Evolutionary conservation across 1,284 basidiomycete genomes (phyloP).

Genomic region (Psilocybe mexicana): DNA sequence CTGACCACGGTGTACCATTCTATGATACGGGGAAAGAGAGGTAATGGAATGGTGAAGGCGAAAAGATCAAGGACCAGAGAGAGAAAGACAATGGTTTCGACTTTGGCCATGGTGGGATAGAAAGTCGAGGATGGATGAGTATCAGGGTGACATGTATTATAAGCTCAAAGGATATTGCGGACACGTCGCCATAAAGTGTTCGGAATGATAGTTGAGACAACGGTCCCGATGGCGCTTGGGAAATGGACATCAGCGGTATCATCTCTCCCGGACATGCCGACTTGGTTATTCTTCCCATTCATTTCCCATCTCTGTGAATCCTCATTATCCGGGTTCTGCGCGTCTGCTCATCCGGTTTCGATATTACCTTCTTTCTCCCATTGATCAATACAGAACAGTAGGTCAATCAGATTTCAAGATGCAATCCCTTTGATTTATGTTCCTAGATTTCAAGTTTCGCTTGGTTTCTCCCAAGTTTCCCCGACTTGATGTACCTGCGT

Average conservation of each 20-base stretch:
- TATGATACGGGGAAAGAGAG: slow-evolving; percentile 85
- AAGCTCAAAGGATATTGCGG: slow-evolving; percentile 2
- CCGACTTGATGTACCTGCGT: background rate
- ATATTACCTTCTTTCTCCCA: too few relatives aligned
- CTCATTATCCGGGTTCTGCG: background rate
- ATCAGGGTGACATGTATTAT: slow-evolving; percentile 8
- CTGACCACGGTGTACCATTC: slow-evolving; percentile 84
- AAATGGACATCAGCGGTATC: slow-evolving; percentile 2
- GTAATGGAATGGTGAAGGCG: slow-evolving; percentile 93
- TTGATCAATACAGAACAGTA: too few relatives aligned
- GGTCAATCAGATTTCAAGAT: too few relatives aligned
- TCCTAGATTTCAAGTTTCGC: background rate
- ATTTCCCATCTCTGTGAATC: background rate
- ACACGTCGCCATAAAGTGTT: slow-evolving; percentile 15
- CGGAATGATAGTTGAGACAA: slow-evolving; percentile 16
- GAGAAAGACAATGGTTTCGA: slow-evolving; percentile 79
- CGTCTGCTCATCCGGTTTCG: too few relatives aligned
- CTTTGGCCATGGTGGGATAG: slow-evolving; percentile 50
- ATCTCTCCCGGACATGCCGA: background rate
- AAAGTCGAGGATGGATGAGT: background rate
- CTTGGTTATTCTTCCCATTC: background rate
- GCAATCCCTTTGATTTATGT: background rate
- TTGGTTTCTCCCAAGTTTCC: background rate
- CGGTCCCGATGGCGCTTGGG: slow-evolving; percentile 17
- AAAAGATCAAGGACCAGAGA: slow-evolving; percentile 87